phyloP scores from a whole-genome alignment of 2,329 filamentous ascomycete genomes.

The Decorospora gaudefroyi region DNA sequence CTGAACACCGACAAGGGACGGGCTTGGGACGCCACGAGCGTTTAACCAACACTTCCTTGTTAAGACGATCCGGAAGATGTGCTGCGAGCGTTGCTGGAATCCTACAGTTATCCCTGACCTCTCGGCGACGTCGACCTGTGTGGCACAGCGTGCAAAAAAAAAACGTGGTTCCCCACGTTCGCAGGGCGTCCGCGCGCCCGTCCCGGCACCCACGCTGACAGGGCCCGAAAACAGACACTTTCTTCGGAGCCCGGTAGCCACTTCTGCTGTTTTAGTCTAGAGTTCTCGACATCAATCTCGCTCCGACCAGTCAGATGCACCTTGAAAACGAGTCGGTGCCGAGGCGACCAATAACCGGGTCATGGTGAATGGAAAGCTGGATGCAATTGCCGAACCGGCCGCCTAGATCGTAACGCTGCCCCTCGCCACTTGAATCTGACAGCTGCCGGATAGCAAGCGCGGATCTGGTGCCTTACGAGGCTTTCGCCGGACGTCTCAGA shows the following conservation, averaged over 20 bases:
- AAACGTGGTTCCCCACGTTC: conserved; percentile 45
- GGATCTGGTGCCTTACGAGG: conserved; percentile 25
- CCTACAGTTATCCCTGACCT: conserved; percentile 19
- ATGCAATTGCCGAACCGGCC: conserved; percentile 30
- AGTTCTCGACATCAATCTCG: conserved; percentile 21
- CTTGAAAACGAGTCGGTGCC: conserved; percentile 12
- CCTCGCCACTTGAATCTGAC: conserved; percentile 18
- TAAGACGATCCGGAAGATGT: conserved; percentile 10
- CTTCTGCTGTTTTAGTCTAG: conserved; percentile 13
- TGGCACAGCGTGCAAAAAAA: conserved; percentile 29
- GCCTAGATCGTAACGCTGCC: conserved; percentile 26
- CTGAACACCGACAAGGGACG: too few relatives aligned
- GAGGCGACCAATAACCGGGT: conserved; percentile 22
- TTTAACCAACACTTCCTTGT: conserved; percentile 10
- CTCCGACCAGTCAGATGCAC: conserved; percentile 14
- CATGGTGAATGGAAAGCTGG: conserved; percentile 14
- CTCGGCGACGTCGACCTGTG: conserved; percentile 27
- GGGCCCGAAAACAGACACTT: conserved; percentile 18
- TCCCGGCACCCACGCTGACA: conserved; percentile 32
- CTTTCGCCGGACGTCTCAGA: conserved; percentile 22
- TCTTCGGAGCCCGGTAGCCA: conserved; percentile 35
- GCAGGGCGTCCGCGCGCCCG: conserved; percentile 33
- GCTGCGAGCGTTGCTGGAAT: conserved; percentile 15
- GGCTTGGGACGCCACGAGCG: too few relatives aligned
- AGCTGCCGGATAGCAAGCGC: conserved; percentile 21